Evolutionary conservation across 2,329 filamentous ascomycete species (phyloP), one percentile per base, ranked within the genome.

Genomic region (Fusarium solani-melongenae): DNA sequence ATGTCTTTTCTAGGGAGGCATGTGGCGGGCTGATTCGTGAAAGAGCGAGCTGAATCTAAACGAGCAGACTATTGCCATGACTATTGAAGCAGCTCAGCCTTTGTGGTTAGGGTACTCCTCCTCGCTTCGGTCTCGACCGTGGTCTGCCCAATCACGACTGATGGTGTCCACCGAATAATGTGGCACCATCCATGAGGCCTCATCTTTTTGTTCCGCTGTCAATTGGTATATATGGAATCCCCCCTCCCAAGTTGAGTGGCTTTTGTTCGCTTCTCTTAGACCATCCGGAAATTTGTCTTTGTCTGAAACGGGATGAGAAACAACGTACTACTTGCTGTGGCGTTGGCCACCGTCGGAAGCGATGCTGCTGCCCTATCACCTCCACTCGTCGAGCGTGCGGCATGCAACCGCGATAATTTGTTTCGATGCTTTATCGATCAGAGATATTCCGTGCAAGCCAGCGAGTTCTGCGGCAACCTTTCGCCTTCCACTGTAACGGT

Each of bases 341-440:
- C 29, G 3, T 53, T 76, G 27, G 34, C 51, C 31, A n/a, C 74
- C 10, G 33, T 44, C 3, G 58, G 62, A 12, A n/a, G 31, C 8
- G 49, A 49, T 12, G 59, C 67, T 11, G 60, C 69, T 24, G 60
- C 69, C 6, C 17, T 31, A 12, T 51, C 46, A 20, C 66, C 71
- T 10, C 62, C 39, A 38, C 62, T 51, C 2, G 46, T 12, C 3
- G 68, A 69, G 55, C 71, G 73, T 3, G 62, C 14, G 11, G 44
- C 58, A 2, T 77, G 74, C 57, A 76, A 75, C 29, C 69, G 73
- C 8, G 75, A 77, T 34, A 76, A 75, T 15, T 57, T 77, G 2
- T 68, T 76, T 22, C 71, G 70, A 56, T 77, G 75, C 53, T 74
- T 77, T 12, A 67, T 71, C 17, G 74, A 76, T 22, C 39, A 67